Percentiles rank a stretch among this genome's conserved stretches.
These are phyloP conservation scores for Euphorbia celastroides DNA, from an alignment of 441 rosid genomes.

Conservation along the genomic window DNA sequence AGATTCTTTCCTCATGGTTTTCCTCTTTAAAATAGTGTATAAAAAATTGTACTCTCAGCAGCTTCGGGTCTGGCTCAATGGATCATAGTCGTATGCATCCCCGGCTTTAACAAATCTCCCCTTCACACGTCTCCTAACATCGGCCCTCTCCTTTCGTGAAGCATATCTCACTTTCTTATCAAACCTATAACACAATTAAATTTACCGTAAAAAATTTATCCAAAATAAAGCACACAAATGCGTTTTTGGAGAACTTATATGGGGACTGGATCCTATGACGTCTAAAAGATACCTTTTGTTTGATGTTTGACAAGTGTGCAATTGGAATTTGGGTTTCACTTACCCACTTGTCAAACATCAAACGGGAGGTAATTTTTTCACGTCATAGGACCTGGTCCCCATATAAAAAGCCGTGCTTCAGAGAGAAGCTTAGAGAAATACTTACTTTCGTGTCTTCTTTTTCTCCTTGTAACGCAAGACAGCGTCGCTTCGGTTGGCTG, in stretches of 20 bases:
- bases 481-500: constrained; percentile 71
- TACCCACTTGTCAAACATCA: too few relatives aligned
- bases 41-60: constrained; percentile 44
- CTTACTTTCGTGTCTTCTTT: constrained; percentile 93
- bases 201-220: constrained; percentile 8
- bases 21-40: constrained; percentile 23
- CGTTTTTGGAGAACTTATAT: too few relatives aligned
- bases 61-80: constrained; percentile 80
- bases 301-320: too few relatives aligned
- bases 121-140: constrained; percentile 93
- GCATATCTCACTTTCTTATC: constrained; percentile 94
- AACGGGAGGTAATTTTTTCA: too few relatives aligned
- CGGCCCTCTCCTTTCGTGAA: constrained; percentile 99
- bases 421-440: constrained; percentile 3
- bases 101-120: constrained; percentile 98
- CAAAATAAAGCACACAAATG: not conserved
- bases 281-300: too few relatives aligned
- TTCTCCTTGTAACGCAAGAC: constrained; percentile 98
- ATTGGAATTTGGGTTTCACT: too few relatives aligned
- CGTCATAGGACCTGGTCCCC: too few relatives aligned
- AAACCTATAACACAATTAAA: constrained; percentile 46
- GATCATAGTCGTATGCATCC: constrained; percentile 93
- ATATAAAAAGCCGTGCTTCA: not conserved
- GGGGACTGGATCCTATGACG: too few relatives aligned
- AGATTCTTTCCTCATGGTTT: constrained; percentile 21